Evolutionary conservation across 352 stramenopile species (phyloP), one percentile per base, ranked within the genome.

Genomic region (Phytopythium vexans): DNA sequence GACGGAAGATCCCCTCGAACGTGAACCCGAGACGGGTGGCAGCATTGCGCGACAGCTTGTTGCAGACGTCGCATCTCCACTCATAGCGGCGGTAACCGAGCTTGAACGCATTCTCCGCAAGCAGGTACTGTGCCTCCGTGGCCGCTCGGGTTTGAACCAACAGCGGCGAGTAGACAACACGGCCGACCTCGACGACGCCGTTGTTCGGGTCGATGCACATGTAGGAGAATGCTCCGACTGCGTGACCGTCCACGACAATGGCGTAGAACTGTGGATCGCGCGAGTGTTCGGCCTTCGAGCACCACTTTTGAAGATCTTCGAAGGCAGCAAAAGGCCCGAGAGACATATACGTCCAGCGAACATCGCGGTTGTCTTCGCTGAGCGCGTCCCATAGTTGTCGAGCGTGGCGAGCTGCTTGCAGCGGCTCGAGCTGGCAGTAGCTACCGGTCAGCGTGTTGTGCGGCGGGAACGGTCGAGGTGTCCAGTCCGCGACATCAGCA

Each of bases 91-190:
- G 9, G 33, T 52, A 52, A 0, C 46, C 46, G 12, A 52, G 10
- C 16, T 32, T 6, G 33, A 52, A 52, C n/a, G 16, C 46, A 11
- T 64, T 51, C 3, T 16, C 10, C 35, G 51, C 56, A 21, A 54
- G 36, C 35, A 70, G 58, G 35, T 66, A 70, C 5, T 67, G 40
- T 8, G 55, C 49, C 31, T 66, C 56, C 1, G 32, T 41, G 38
- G 35, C 62, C 48, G n/a, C 53, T 32, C 15, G 15, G 15, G 46
- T 42, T 9, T 53, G 54, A 2, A 63, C 31, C 1, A 63, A 7
- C 41, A 14, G 8, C 6, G 35, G 27, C 3, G 59, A 54, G 6
- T 54, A 66, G 37, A 55, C 49, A 3, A 62, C 14, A 12, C 52
- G 59, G 2, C 59, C 59, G 6, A 66, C 37, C 9, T 62, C 59